Conservation (phyloP, 106 monocot genomes). For the Platanthera guangdongensis region DNA sequence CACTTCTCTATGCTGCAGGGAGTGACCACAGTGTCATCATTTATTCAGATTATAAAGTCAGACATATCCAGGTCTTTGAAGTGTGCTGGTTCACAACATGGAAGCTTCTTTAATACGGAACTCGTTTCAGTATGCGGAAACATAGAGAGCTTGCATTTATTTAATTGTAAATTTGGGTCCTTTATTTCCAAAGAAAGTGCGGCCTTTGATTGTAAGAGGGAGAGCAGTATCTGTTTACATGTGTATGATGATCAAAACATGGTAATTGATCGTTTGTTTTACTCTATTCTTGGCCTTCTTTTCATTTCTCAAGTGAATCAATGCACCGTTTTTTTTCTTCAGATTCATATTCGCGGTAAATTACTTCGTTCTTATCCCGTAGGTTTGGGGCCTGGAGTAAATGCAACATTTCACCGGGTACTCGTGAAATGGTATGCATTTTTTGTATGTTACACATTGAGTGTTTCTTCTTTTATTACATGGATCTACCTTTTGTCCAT, state of each 20-base stretch:
- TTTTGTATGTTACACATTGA: background rate
- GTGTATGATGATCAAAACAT: constrained; percentile 48
- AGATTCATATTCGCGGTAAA: constrained; percentile 60
- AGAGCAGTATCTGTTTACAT: constrained; percentile 50
- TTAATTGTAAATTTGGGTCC: constrained; percentile 13
- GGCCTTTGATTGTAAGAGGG: background rate
- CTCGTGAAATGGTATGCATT: constrained; percentile 43
- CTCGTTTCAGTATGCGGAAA: constrained; percentile 58
- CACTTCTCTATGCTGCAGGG: constrained; percentile 14
- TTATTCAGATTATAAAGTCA: constrained; percentile 30
- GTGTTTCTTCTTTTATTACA: background rate
- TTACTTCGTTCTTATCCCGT: constrained; percentile 35
- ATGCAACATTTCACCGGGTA: constrained; percentile 73
- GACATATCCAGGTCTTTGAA: constrained; percentile 10
- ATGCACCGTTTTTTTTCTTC: constrained; percentile 7
- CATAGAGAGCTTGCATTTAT: constrained; percentile 42
- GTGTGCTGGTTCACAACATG: constrained; percentile 9
- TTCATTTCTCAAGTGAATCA: background rate
- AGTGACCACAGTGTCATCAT: constrained; percentile 45
- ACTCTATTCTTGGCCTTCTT: constrained; percentile 1
- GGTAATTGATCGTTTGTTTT: constrained; percentile 31
- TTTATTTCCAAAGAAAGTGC: background rate
- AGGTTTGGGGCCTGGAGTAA: constrained; percentile 75
- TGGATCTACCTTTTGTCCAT: too few relatives aligned
- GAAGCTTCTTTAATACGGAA: constrained; percentile 33